Evolutionary conservation across 116 monocot genomes (phyloP).

Genomic region (Phalaenopsis hybrid): DNA sequence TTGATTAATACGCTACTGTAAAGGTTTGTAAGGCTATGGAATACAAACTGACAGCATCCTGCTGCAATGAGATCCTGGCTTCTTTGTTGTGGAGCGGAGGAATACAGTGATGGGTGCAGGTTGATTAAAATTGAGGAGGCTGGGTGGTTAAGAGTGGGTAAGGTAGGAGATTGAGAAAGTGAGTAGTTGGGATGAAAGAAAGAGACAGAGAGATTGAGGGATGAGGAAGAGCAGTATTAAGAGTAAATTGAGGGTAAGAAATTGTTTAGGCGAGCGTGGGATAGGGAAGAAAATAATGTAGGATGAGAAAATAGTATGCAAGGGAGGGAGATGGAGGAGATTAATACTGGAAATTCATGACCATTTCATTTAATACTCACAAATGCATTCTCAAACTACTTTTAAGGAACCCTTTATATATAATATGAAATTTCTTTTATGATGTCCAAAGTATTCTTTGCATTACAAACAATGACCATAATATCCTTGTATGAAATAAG

Average conservation of each 20-base stretch:
- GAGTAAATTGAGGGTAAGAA: too few species aligned
- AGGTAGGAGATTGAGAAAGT: not conserved
- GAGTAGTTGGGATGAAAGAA: not conserved
- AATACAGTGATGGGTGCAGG: not conserved
- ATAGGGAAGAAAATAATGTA: too few species aligned
- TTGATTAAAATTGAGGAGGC: not conserved
- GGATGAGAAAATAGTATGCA: not conserved
- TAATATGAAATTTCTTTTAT: not conserved
- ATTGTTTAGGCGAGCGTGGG: too few species aligned
- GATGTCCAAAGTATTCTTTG: not conserved
- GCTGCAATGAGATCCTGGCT: not conserved
- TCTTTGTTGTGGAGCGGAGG: not conserved
- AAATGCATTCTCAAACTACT: not conserved
- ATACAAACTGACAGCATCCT: not conserved
- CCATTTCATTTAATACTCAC: not conserved
- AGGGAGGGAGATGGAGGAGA: not conserved
- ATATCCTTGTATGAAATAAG: not conserved
- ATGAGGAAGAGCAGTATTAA: not conserved
- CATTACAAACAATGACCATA: not conserved
- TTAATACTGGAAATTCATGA: not conserved
- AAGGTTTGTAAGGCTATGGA: not conserved
- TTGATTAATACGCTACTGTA: not conserved
- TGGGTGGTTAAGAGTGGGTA: not conserved
- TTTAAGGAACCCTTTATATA: not conserved
- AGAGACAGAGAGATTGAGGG: not conserved